phyloP scores from a whole-genome alignment of 1,284 basidiomycete species.

The Cutaneotrichosporon cavernicola region DNA sequence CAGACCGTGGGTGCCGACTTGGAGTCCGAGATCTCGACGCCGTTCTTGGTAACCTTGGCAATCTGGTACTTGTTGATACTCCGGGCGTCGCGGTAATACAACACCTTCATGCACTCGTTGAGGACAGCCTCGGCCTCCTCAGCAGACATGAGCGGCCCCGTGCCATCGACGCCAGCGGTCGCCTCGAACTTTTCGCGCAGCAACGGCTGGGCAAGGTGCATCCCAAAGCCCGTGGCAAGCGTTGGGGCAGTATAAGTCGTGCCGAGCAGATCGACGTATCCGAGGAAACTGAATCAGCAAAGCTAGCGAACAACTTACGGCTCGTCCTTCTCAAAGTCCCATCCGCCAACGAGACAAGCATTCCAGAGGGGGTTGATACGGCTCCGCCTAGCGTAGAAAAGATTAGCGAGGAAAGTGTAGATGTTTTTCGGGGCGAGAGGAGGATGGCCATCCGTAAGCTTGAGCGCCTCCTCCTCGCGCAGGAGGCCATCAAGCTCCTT shows the following conservation, averaged over 20 bases:
- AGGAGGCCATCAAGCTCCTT: conserved; percentile 56
- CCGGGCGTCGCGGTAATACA: conserved; percentile 96
- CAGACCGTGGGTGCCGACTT: conserved; percentile 75
- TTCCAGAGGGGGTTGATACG: conserved; percentile 98
- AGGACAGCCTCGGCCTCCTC: conserved; percentile 77
- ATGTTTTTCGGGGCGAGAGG: conserved; percentile 82
- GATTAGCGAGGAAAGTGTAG: conserved; percentile 85
- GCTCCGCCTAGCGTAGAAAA: conserved; percentile 85
- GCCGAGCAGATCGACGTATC: conserved; percentile 94
- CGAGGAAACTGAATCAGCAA: conserved; percentile 66
- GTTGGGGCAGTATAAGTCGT: conserved; percentile 94
- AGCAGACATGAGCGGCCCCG: conserved; percentile 71
- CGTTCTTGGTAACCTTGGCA: conserved; percentile 77
- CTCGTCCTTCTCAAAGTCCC: conserved; percentile 67
- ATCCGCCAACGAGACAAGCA: conserved; percentile 86
- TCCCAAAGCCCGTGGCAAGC: conserved; percentile 94
- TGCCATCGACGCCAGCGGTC: conserved; percentile 67
- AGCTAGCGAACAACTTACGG: conserved; percentile 56
- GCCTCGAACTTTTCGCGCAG: conserved; percentile 69
- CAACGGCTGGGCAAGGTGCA: conserved; percentile 89
- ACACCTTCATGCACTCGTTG: conserved; percentile 84
- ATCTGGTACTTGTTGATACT: conserved; percentile 98
- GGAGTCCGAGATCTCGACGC: conserved; percentile 78
- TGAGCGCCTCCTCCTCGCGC: conserved; percentile 63
- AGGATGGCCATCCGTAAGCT: conserved; percentile 74